Evolutionary conservation across 441 rosid species (phyloP).

Genomic region (Bruguiera hainesii): DNA sequence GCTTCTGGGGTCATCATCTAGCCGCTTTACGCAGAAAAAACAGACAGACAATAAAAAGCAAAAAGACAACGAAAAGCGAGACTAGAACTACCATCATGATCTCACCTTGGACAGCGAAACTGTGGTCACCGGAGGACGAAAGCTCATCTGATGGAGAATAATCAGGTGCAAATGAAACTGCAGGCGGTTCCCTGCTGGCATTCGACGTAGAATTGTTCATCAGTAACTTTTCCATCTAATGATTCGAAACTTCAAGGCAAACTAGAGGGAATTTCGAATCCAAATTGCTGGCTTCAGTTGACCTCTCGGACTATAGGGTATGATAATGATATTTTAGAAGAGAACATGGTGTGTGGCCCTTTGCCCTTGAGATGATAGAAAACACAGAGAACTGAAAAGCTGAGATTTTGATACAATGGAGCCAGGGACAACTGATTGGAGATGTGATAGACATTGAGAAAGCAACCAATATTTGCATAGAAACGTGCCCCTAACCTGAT

Average conservation of each 20-base stretch:
- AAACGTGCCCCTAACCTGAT: neutral
- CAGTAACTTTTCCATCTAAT: no score
- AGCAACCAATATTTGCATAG: neutral
- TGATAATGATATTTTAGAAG: no score
- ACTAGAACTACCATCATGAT: constrained; percentile 40
- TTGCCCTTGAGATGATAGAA: no score
- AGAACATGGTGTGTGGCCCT: no score
- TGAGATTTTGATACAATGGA: neutral
- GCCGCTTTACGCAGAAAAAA: constrained; percentile 21
- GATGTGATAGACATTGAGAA: neutral
- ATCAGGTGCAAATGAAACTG: constrained; percentile 18
- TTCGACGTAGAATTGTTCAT: neutral
- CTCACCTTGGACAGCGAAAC: constrained; percentile 47
- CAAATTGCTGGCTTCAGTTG: no score
- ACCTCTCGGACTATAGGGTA: no score
- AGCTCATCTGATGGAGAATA: constrained; percentile 16
- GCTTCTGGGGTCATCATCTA: neutral
- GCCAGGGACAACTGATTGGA: neutral
- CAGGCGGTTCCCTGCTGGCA: neutral
- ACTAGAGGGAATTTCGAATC: no score
- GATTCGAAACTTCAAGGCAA: no score
- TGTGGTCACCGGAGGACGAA: constrained; percentile 28
- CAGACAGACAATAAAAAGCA: constrained; percentile 24
- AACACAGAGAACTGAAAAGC: neutral
- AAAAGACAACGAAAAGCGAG: constrained; percentile 27